A percentile compares a stretch with the other conserved stretches of the same genome.
phyloP scores from a whole-genome alignment of 208 protist species.

The Leptomonas seymouri region DNA sequence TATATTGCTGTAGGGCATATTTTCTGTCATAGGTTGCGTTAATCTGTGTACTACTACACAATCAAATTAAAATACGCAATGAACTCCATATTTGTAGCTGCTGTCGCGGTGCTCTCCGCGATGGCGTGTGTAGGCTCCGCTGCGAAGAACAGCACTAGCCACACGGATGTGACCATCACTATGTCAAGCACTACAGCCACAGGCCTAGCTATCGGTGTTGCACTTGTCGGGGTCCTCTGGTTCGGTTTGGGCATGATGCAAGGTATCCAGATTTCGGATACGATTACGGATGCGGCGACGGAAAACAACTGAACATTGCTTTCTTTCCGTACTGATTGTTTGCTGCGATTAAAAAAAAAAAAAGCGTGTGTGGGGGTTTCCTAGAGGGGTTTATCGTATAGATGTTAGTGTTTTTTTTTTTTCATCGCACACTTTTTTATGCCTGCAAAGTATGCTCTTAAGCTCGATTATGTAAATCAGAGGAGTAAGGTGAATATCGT shows the following conservation, averaged over 20 bases:
- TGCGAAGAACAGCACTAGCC: constrained; percentile 13
- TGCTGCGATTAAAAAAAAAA: neutral
- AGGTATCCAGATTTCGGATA: constrained; percentile 77
- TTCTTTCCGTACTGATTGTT: neutral
- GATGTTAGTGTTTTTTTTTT: too few species aligned
- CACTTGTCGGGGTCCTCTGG: constrained; percentile 58
- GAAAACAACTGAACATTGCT: constrained; percentile 17
- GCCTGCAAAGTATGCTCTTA: too few species aligned
- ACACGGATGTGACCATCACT: constrained; percentile 47
- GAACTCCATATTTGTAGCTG: constrained; percentile 3
- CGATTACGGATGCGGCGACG: constrained; percentile 29
- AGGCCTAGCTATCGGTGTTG: constrained; percentile 64
- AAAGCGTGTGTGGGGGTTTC: neutral
- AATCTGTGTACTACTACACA: neutral
- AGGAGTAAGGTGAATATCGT: too few species aligned
- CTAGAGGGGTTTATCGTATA: neutral
- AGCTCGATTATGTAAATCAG: too few species aligned
- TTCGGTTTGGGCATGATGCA: constrained; percentile 80
- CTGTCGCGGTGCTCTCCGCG: constrained; percentile 26
- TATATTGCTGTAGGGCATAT: neutral
- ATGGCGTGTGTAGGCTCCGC: constrained; percentile 13
- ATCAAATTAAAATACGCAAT: constrained; percentile 1
- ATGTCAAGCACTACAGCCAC: constrained; percentile 68
- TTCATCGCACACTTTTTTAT: too few species aligned
- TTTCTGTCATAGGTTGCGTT: neutral